Percentiles rank a stretch among this genome's conserved stretches.
Evolutionary conservation across 148 eudicot species (phyloP).

Genomic region (Rhododendron henanense): DNA sequence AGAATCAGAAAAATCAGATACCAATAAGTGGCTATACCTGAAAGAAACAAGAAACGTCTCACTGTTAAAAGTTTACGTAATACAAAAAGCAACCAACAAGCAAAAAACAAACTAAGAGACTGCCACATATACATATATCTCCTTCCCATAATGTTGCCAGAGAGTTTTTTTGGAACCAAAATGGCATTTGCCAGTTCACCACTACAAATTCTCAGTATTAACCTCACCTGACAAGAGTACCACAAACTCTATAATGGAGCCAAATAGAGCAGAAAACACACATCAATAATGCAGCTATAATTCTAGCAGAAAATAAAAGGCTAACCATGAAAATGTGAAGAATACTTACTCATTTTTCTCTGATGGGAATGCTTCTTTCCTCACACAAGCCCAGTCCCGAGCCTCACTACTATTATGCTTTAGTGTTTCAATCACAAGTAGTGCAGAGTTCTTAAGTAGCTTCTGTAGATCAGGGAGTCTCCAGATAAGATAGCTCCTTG

Average conservation of each 20-base stretch:
- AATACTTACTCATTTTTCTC: constrained; percentile 81
- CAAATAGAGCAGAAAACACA: constrained; percentile 1
- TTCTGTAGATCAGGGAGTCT: constrained; percentile 92
- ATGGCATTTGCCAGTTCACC: not conserved
- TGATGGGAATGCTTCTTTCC: constrained; percentile 87
- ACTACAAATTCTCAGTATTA: not conserved
- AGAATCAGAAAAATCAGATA: constrained; percentile 86
- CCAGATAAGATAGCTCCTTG: constrained; percentile 88
- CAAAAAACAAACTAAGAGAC: not conserved
- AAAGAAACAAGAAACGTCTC: constrained; percentile 13
- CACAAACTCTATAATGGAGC: not conserved
- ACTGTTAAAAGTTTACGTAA: not conserved
- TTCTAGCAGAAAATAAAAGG: not conserved
- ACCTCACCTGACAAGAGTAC: not conserved
- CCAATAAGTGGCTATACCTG: constrained; percentile 76
- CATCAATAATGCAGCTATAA: not conserved
- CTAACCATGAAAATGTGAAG: not conserved
- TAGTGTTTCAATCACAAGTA: constrained; percentile 54
- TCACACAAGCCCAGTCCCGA: constrained; percentile 82
- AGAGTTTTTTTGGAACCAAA: not conserved
- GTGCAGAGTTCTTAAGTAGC: constrained; percentile 67
- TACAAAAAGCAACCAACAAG: not conserved
- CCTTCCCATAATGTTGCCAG: not conserved
- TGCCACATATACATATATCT: not conserved
- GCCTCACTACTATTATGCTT: constrained; percentile 53